phyloP scores from a whole-genome alignment of 2,329 filamentous ascomycete species.

The Beauveria sp. region DNA sequence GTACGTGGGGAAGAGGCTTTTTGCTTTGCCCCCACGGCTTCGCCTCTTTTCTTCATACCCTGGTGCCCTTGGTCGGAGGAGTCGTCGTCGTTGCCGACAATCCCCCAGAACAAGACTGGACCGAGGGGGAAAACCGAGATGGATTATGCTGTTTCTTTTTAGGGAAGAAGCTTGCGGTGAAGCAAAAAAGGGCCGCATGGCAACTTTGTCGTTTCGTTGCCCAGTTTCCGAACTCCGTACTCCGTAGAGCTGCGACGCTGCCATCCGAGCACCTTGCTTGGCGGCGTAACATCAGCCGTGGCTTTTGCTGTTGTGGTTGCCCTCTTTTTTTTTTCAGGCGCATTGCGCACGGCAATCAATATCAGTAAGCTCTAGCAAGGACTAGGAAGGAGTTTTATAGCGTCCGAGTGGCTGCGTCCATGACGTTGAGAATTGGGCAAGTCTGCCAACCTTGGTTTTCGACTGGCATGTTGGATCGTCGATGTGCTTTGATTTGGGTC shows the following conservation, averaged over 20 bases:
- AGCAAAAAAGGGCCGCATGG: background rate
- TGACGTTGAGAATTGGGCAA: background rate
- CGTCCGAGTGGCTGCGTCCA: background rate
- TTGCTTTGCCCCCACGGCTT: constrained; percentile 10
- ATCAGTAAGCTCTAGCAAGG: background rate
- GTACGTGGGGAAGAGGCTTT: constrained; percentile 10
- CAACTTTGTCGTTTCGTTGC: background rate
- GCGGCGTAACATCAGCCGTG: background rate
- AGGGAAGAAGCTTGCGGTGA: background rate
- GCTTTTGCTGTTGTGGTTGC: background rate
- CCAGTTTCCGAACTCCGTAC: background rate
- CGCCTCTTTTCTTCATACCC: background rate
- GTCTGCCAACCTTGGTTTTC: background rate
- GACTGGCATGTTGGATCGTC: constrained; percentile 2
- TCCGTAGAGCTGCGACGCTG: constrained; percentile 1
- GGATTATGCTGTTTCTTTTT: background rate
- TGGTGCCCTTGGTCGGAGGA: background rate
- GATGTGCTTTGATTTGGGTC: background rate
- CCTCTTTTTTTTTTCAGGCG: background rate
- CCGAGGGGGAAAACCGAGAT: background rate
- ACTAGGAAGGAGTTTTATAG: background rate
- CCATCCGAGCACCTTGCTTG: constrained; percentile 7
- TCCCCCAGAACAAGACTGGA: background rate
- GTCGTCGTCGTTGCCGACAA: too few relatives aligned
- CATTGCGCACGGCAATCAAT: background rate